Percentiles rank a stretch among this genome's conserved stretches.
Conservation (phyloP, 345 rosid species). For the Litchi chinensis region DNA sequence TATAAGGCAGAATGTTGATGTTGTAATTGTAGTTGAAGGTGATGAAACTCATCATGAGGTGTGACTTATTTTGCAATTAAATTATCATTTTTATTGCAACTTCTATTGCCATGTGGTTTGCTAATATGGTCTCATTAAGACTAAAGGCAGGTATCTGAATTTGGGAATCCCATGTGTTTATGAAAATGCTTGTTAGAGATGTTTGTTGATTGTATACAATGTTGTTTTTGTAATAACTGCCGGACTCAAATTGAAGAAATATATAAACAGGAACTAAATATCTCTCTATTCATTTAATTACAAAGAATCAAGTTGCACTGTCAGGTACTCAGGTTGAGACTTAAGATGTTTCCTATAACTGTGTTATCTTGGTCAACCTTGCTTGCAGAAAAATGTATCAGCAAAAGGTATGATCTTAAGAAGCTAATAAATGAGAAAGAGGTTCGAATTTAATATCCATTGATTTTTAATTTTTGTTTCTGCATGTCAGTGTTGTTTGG, state of each 20-base stretch:
- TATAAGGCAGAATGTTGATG: no score
- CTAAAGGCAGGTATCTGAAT: conserved; percentile 51
- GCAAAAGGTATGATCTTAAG: conserved; percentile 63
- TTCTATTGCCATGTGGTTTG: no score
- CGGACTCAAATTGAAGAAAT: conserved; percentile 60
- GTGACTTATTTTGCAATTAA: no score
- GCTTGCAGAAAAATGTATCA: conserved; percentile 69
- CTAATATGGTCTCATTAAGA: no score
- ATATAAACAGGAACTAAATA: no score
- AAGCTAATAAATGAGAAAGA: conserved; percentile 69
- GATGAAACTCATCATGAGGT: no score
- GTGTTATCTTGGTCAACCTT: conserved; percentile 54
- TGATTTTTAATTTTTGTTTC: conserved; percentile 17
- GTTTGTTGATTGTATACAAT: neutral
- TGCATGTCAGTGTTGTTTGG: no score
- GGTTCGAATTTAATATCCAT: conserved; percentile 40
- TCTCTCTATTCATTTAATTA: no score
- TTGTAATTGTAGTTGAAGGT: no score
- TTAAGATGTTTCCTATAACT: conserved; percentile 21
- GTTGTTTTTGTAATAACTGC: conserved; percentile 24
- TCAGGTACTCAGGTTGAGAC: no score
- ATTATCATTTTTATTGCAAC: no score
- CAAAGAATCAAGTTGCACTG: conserved; percentile 14
- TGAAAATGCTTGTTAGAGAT: conserved; percentile 22
- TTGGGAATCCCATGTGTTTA: conserved; percentile 28